Evolutionary conservation across 2,329 filamentous ascomycete species (phyloP), one percentile per base, ranked within the genome.

Genomic region (Macrophomina pseudophaseolina): DNA sequence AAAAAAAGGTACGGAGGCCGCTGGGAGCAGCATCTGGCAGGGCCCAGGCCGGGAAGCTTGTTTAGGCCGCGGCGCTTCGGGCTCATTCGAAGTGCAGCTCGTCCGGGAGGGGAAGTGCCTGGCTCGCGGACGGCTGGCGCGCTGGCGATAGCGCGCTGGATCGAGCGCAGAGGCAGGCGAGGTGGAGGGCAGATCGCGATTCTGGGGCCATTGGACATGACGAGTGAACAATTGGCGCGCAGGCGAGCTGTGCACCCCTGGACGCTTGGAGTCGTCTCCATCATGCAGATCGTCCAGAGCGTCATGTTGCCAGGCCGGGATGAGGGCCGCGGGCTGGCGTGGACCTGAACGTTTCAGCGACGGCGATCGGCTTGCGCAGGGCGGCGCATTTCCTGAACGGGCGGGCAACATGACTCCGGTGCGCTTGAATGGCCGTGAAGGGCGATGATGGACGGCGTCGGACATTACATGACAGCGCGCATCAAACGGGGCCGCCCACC

Each of bases 161-260:
- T 48, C 42, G 32, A 44, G 58, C 44, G 56, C 28, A 14, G 56
- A 30, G 28, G 56, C 52, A 54, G 40, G 42, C 56, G 54, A 42
- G 35, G 56, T 18, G 40, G 56, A 60, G 56, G 56, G 54, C 18
- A 58, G 54, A 58, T 58, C 54, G 23, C 54, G 38, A 44, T 58
- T 38, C 23, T 35, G 38, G 28, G 54, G 54, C 9, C 42, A 54
- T 38, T 32, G 35, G 52, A 33, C 54, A 58, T 58, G 38, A 58
- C 56, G 40, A 48, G 56, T 48, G 56, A 30, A 59, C 56, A 62
- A 18, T 38, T 62, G 58, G 44, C 56, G 16, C 40, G 56, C 23
- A 58, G 54, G 54, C 56, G 56, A 60, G 56, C 56, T 44, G 56
- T 62, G 42, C 58, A 49, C 58, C 58, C 58, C 58, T 62, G 58